phyloP scores from a whole-genome alignment of 495 filamentous ascomycete genomes.

The Monascus purpureus region DNA sequence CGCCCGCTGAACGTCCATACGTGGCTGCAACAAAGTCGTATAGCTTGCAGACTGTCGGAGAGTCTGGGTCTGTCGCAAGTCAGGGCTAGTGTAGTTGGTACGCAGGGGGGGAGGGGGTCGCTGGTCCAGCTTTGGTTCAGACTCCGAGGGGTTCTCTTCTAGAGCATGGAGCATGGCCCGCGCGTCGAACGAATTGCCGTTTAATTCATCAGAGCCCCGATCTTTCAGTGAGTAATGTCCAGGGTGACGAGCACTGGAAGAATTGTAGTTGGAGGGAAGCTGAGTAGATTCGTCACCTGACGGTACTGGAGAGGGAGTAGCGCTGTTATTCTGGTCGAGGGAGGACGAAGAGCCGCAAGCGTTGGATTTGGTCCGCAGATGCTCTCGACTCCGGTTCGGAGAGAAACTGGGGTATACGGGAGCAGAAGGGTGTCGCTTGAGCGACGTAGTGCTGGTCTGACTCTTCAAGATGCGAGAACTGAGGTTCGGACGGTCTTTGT shows the following conservation, averaged over 20 bases:
- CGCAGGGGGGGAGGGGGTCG: constrained; percentile 36
- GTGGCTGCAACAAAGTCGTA: constrained; percentile 40
- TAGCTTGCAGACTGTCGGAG: constrained; percentile 76
- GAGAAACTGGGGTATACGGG: constrained; percentile 39
- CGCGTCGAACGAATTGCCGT: constrained; percentile 54
- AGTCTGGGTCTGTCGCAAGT: constrained; percentile 37
- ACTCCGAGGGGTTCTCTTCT: constrained; percentile 44
- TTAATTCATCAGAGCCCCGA: constrained; percentile 55
- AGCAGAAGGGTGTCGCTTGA: constrained; percentile 59
- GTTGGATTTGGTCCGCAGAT: constrained; percentile 36
- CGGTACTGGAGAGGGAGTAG: constrained; percentile 33
- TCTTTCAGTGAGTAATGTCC: constrained; percentile 42
- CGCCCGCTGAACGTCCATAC: constrained; percentile 38
- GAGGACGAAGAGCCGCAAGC: constrained; percentile 39
- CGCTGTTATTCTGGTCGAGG: constrained; percentile 31
- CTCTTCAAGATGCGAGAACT: constrained; percentile 28
- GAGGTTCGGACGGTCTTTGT: constrained; percentile 34
- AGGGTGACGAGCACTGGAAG: constrained; percentile 19
- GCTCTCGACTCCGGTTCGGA: constrained; percentile 28
- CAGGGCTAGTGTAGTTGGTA: constrained; percentile 44
- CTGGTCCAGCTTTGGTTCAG: constrained; percentile 18
- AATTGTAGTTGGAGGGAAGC: constrained; percentile 16
- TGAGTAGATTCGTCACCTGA: constrained; percentile 25
- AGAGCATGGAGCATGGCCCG: constrained; percentile 52
- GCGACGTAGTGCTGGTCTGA: constrained; percentile 32